Base-by-base conservation (phyloP, 2,329 filamentous ascomycete species). In the Exophiala phaeomuriformis region DNA sequence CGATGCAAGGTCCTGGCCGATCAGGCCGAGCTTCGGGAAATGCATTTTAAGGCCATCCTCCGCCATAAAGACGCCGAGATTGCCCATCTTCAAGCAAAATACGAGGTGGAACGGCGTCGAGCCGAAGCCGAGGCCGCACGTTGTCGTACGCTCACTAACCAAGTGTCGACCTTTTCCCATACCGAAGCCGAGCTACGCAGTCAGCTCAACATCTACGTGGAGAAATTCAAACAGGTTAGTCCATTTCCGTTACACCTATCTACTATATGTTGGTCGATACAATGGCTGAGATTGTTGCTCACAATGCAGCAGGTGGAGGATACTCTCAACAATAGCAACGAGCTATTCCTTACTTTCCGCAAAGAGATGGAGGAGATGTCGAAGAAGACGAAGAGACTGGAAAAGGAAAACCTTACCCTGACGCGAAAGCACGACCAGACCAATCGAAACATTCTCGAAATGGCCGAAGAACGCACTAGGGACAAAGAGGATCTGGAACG, bases 341-440 rank as follows among this genome's bases (percentile, higher is more conserved):
- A 97, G 68, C 77, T 97, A 50, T 97, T 97, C 71, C 76, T 96
- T 62, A 96, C 93, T 0, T 97, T 97, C 72, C 83, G 91, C 51
- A 96, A 95, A 74, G 93, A 97, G 72, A 97, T 97, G 90, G 93
- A 97, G 72, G 93, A 97, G 67, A 97, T 97, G 90, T 95, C 90
- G 0, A 96, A 96, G 75, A 97, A 97, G 75, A 95, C 91, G 4
- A 96, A 96, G 72, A 85, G 90, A 29, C 77, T 98, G 49, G 93
- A 98, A 70, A 95, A 95, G 72, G 93, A 98, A 67, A 97, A 98
- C 65, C 85, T 93, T 64, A 85, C 82, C 12, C 79, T 95, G 48
- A 95, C 89, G 61, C 83, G 91, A 52, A 95, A 96, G 71, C 91
- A 96, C 69, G 90, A 96, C 64, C 83, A 88, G 45, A 94, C 90